Evolutionary conservation across 768 basidiomycete genomes (phyloP), one percentile per base, ranked within the genome.

Genomic region (Butyriboletus loyo): DNA sequence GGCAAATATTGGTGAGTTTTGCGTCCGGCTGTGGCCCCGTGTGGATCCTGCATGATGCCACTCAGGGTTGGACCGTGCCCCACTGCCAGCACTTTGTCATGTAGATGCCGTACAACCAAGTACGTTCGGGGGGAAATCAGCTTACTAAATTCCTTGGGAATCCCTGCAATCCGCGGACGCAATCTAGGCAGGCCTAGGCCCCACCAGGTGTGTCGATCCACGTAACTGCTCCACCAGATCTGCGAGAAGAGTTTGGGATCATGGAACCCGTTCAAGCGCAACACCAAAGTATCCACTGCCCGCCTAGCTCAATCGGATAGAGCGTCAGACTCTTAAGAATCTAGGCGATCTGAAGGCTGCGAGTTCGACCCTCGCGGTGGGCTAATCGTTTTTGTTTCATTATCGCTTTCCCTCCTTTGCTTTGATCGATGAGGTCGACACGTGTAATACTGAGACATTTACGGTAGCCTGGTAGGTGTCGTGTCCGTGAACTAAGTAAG

Each of bases 301-400:
- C 76, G 78, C 78, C 78, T 80, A 81, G 80, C 78, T 81, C 80
- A 80, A 80, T 80, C 77, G 78, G 78, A 80, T 81, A 80, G 79
- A 81, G 78, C 78, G 78, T 80, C 78, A 81, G 78, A 80, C 78
- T 80, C 77, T 80, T 81, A 81, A 32, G 10, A 17, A 5, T 6
- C 46, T 70, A 72, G 68, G 71, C 69, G 50, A 77, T 78, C 78
- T 77, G 77, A 79, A 80, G 79, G 77, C 77, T 79, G 78, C 78
- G 78, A 78, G 78, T 80, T 79, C 77, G 77, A 79, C 78, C 77
- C 78, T 78, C 78, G 78, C 77, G 78, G 79, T 79, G 77, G 77
- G 77, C 78, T 80, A 79, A n/a, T 25, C 4, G 32, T 46, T 46
- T 34, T 45, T 45, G 5, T 24, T 41, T 3, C 5, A 25, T 41